These are phyloP conservation scores for Sporisorium scitamineum DNA, from an alignment of 1,284 basidiomycete species.

Conservation along the genomic window DNA sequence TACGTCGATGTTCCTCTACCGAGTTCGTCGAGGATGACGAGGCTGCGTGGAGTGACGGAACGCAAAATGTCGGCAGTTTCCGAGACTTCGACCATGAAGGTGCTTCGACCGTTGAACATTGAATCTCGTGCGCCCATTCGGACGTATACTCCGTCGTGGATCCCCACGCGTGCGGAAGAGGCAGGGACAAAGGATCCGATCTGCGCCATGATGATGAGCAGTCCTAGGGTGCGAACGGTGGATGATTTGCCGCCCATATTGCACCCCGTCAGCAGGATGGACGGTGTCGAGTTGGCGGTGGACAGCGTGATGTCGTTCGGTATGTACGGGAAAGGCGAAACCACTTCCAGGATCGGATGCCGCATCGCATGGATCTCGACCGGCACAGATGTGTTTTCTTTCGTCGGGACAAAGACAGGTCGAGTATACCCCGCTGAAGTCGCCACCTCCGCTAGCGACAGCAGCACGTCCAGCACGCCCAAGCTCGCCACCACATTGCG, in stretches of 20 bases:
- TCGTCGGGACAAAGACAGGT: conserved; percentile 22
- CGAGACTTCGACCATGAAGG: conserved; percentile 94
- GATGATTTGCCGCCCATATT: conserved; percentile 78
- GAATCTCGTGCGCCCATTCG: conserved; percentile 89
- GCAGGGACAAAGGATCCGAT: conserved; percentile 77
- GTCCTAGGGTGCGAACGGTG: conserved; percentile 60
- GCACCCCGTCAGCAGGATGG: conserved; percentile 64
- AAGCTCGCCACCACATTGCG: conserved; percentile 52
- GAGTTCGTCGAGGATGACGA: conserved; percentile 64
- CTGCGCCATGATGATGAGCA: conserved; percentile 71
- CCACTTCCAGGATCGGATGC: conserved; percentile 62
- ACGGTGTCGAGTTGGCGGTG: conserved; percentile 1
- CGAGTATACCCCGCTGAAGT: conserved; percentile 46
- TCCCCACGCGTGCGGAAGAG: conserved; percentile 76
- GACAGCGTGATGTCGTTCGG: conserved; percentile 58
- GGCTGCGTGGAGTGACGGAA: conserved; percentile 68
- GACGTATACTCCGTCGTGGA: conserved; percentile 86
- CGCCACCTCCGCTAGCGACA: conserved; percentile 51
- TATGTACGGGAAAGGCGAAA: conserved; percentile 47
- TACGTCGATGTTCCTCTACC: conserved; percentile 56
- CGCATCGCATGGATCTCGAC: conserved; percentile 54
- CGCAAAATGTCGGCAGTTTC: conserved; percentile 90
- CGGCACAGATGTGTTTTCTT: conserved; percentile 7
- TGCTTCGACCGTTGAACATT: conserved; percentile 83
- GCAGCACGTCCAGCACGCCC: conserved; percentile 57